Evolutionary conservation across 2,329 filamentous ascomycete genomes (phyloP).

Genomic region (Mariannaea elegans): DNA sequence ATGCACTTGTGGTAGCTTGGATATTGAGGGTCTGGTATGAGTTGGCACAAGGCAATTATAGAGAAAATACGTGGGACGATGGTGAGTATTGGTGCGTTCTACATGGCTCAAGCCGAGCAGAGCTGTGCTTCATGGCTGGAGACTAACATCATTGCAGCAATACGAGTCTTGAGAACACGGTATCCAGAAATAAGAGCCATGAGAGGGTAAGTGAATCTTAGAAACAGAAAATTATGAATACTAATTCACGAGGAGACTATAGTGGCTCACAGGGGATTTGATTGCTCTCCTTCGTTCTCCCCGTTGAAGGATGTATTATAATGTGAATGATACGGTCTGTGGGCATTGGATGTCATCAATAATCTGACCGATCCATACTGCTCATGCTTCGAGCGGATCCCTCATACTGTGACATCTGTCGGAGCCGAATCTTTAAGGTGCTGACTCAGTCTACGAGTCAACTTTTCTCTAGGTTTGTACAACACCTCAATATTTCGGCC

Average conservation of each 20-base stretch:
- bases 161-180: constrained; percentile 19
- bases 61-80: constrained; percentile 25
- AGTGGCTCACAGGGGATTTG: too few relatives aligned
- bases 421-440: too few relatives aligned
- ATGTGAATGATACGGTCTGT: too few relatives aligned
- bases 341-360: too few relatives aligned
- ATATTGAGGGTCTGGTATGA: constrained; percentile 47
- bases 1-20: constrained; percentile 49
- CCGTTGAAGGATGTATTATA: too few relatives aligned
- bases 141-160: constrained; percentile 25
- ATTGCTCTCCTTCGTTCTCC: too few relatives aligned
- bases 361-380: too few relatives aligned
- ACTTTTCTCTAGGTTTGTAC: not conserved
- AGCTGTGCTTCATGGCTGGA: not conserved
- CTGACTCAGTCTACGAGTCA: too few relatives aligned
- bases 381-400: too few relatives aligned
- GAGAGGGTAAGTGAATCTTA: not conserved
- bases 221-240: not conserved
- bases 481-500: too few relatives aligned
- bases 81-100: constrained; percentile 19
- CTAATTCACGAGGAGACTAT: not conserved
- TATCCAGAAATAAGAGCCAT: not conserved
- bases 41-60: constrained; percentile 45
- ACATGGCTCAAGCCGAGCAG: not conserved
- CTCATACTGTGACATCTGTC: too few relatives aligned